Conservation (phyloP, 2,329 filamentous ascomycete genomes). For the Massarina eburnea region DNA sequence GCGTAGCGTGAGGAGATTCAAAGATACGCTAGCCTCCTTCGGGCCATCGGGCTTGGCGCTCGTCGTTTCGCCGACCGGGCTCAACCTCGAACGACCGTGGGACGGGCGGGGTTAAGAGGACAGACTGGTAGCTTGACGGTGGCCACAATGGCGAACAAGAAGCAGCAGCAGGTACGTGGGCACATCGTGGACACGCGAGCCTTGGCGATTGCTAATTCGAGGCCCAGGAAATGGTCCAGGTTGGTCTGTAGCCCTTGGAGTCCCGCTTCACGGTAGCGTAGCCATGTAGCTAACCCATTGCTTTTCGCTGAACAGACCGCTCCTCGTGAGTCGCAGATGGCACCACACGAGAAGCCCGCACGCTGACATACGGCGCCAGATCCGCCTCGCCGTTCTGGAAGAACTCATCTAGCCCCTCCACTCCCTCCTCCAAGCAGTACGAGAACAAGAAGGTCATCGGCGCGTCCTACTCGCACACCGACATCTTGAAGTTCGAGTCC, state of each 20-base stretch:
- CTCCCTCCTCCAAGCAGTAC: slow-evolving; percentile 48
- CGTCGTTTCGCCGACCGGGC: slow-evolving; percentile 1
- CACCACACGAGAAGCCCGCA: neutral
- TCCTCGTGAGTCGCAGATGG: slow-evolving; percentile 36
- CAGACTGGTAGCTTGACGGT: neutral
- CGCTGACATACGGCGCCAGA: slow-evolving; percentile 52
- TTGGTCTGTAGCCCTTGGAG: slow-evolving; percentile 70
- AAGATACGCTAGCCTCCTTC: slow-evolving; percentile 14
- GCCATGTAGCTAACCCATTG: slow-evolving; percentile 41
- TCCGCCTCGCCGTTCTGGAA: slow-evolving; percentile 89
- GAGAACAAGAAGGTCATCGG: slow-evolving; percentile 75
- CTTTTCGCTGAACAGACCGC: slow-evolving; percentile 32
- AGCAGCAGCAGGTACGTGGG: slow-evolving; percentile 46
- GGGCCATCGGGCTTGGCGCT: slow-evolving; percentile 21
- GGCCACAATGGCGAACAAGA: slow-evolving; percentile 48
- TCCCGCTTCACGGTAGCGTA: slow-evolving; percentile 11
- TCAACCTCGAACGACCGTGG: slow-evolving; percentile 13
- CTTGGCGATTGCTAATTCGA: slow-evolving; percentile 21
- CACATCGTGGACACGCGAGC: neutral
- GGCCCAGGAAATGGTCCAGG: slow-evolving; percentile 95
- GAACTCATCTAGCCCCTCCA: slow-evolving; percentile 51
- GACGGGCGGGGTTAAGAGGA: slow-evolving; percentile 16
- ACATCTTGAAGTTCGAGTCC: slow-evolving; percentile 85
- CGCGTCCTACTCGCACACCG: slow-evolving; percentile 93
- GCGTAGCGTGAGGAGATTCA: slow-evolving; percentile 18